Evolutionary conservation across 1,284 basidiomycete species (phyloP).

Genomic region (Mycena sp.): DNA sequence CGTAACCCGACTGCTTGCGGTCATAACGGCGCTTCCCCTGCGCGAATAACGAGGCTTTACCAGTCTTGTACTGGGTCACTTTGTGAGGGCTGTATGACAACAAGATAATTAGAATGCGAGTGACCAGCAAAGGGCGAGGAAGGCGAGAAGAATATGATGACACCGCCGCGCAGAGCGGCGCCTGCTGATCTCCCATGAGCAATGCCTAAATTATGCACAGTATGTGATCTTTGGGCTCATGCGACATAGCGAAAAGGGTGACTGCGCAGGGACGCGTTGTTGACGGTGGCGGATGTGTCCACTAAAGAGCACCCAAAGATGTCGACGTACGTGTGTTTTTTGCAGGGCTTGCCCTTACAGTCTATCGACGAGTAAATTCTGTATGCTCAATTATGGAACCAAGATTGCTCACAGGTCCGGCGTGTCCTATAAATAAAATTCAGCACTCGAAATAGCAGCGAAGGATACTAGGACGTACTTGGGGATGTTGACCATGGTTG

Average conservation of each 20-base stretch:
- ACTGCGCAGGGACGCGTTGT: no score
- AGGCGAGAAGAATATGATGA: no score
- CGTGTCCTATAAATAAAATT: constrained; percentile 67
- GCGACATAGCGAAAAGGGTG: neutral
- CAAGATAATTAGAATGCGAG: no score
- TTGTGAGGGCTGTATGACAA: constrained; percentile 80
- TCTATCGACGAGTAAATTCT: constrained; percentile 53
- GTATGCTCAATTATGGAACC: neutral
- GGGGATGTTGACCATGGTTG: constrained; percentile 91
- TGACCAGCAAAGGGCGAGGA: no score
- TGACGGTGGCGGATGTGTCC: no score
- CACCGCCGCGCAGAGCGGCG: no score
- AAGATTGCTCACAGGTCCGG: constrained; percentile 75
- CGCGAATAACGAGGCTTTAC: constrained; percentile 94
- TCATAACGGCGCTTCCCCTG: constrained; percentile 99
- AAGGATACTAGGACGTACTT: constrained; percentile 67
- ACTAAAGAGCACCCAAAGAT: no score
- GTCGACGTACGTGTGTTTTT: constrained; percentile 93
- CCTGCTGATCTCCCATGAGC: no score
- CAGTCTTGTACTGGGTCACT: constrained; percentile 99
- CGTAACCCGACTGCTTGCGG: constrained; percentile 98
- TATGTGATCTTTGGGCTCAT: no score
- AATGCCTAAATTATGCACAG: no score
- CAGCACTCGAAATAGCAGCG: constrained; percentile 28
- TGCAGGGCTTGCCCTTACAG: constrained; percentile 99